These are phyloP conservation scores for Ceratocystis papillata DNA, from an alignment of 2,329 filamentous ascomycete genomes.

Conservation along the genomic window DNA sequence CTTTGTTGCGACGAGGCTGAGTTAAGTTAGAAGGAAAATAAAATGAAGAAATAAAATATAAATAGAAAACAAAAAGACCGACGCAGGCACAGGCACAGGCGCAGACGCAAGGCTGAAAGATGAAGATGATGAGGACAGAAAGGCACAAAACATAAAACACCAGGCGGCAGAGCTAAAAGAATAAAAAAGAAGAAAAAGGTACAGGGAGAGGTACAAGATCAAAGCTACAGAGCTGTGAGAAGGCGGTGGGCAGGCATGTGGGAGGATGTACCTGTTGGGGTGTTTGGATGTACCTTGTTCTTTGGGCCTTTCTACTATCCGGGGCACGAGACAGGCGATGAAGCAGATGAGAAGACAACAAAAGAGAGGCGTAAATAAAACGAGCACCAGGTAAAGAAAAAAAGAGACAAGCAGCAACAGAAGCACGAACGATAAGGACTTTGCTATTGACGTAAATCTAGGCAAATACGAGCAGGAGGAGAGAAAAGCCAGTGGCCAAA, in stretches of 20 bases:
- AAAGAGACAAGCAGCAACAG: not conserved
- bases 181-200: not conserved
- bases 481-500: too few species aligned
- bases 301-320: not conserved
- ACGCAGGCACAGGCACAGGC: too few species aligned
- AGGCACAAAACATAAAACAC: constrained; percentile 2
- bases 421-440: not conserved
- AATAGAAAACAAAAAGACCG: not conserved
- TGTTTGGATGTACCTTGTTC: not conserved
- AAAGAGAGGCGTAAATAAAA: not conserved
- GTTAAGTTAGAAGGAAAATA: not conserved
- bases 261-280: not conserved
- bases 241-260: not conserved
- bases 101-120: not conserved
- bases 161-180: constrained; percentile 4
- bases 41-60: not conserved
- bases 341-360: not conserved
- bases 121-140: constrained; percentile 1
- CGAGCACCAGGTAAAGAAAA: not conserved
- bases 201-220: not conserved
- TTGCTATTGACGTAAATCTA: too few species aligned
- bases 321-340: not conserved
- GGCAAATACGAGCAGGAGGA: too few species aligned
- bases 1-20: not conserved
- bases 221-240: not conserved